phyloP scores from a whole-genome alignment of 305 asterid species.

The Fraxinus ornus region DNA sequence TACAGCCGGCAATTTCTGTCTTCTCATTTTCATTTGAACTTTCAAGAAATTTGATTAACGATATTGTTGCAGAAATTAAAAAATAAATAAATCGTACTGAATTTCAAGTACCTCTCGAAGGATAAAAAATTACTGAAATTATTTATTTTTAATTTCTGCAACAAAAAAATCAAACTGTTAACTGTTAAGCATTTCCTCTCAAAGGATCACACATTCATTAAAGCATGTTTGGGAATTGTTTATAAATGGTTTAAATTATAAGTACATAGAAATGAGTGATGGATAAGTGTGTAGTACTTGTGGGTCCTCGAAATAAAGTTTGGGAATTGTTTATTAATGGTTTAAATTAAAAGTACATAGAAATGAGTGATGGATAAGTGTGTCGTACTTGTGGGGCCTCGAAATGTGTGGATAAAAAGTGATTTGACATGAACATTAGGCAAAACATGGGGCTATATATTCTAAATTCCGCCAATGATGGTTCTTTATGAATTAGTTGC shows the following conservation, averaged over 20 bases:
- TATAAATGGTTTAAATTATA: too few relatives aligned
- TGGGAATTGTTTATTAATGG: neutral
- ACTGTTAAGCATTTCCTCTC: neutral
- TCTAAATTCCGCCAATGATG: neutral
- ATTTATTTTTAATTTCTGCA: neutral
- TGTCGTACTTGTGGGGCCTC: too few relatives aligned
- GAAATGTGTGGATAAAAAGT: neutral
- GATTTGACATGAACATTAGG: neutral
- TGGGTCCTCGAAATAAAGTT: neutral
- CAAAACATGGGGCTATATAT: neutral
- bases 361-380: too few relatives aligned
- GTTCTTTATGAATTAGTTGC: conserved; percentile 3
- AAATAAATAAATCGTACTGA: neutral
- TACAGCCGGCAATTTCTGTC: neutral
- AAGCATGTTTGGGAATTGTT: neutral
- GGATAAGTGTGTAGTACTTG: too few relatives aligned
- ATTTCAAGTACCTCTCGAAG: neutral
- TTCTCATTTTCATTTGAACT: neutral
- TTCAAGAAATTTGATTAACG: neutral
- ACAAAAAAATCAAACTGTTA: neutral
- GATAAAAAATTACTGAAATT: neutral
- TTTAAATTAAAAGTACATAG: too few relatives aligned
- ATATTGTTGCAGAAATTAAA: neutral
- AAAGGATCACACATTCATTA: neutral
- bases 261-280: too few relatives aligned